Base-by-base conservation (phyloP, 768 basidiomycete species). In the Paxillus ammoniavirescens region DNA sequence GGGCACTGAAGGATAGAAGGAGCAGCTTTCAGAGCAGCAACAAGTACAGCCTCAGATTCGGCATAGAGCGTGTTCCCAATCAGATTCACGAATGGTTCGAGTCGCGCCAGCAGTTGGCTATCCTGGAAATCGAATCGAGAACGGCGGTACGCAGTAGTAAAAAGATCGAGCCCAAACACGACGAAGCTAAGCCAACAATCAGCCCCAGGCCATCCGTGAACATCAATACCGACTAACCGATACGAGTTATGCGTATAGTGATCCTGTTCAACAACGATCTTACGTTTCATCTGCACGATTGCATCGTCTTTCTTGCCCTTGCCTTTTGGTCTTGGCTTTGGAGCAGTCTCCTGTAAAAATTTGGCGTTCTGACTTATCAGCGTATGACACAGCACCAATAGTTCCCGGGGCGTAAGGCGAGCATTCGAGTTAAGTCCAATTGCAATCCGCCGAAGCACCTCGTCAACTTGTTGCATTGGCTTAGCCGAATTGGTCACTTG, bases 21-120 rank as follows among this genome's bases (percentile, higher is more conserved):
- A 0, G 87, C 83, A 3, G 89, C 87, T 61, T 88, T 91, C 56
- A 98, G 74, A 13, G 87, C 90, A 0, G 88, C 79, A 8, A 80
- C 71, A 14, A 96, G 74, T 6, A 98, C 91, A 7, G 84, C 75
- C 8, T 86, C 80, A 46, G 84, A 85, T 31, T 79, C 84, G 2
- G 95, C 89, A 68, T 97, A 98, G 1, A 99, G 81, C 0, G 92
- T 88, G 65, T 98, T 94, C 31, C 96, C 96, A 52, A 98, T 87
- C 13, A 87, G 82, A 31, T 82, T 75, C 13, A 96, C 86, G 75
- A 98, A 89, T 0, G 93, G 82, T 54, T 94, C 93, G 21, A 99
- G 75, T 30, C 93, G 86, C n/a, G 86, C 75, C 53, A 94, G 77
- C 48, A 90, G 77, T n/a, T 81, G 74, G 8, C 77, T 56, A 60